Evolutionary conservation across 225 moss, liverwort and hornwort genomes (phyloP), one percentile per base, ranked within the genome.

Genomic region (Physcomitrium patens): DNA sequence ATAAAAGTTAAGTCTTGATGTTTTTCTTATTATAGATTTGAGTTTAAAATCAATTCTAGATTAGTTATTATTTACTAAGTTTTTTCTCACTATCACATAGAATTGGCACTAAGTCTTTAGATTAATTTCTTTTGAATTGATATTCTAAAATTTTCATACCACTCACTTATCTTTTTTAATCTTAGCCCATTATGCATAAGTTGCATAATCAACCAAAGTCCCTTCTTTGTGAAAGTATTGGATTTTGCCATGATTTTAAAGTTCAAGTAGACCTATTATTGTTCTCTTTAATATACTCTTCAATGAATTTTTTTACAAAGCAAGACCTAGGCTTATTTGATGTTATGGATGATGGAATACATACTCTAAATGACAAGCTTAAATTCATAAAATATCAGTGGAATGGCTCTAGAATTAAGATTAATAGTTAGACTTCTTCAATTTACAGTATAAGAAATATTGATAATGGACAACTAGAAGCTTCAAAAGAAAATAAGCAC

Each of bases 261-360:
- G 80, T 78, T 79, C 75, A 52, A 46, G 52, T 61, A 10, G 83
- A 84, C 76, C 76, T 77, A 44, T 52, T 83, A 65, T 50, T 77
- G 59, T 84, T 72, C 16, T 80, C 84, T 31, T 84, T 77, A 12
- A 73, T 60, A 59, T 79, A 79, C 61, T 83, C 83, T 67, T 69
- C 83, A 65, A 46, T 57, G 14, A 73, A 59, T 59, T 84, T 80
- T 10, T 80, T 80, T 22, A 84, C 76, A 64, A 73, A 80, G 69
- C 51, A 73, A 18, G n/a, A n/a, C n/a, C 64, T 63, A 77, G 76
- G 68, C 62, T 20, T 54, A 43, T 80, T 79, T 65, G 80, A 84
- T 31, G 60, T 60, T 3, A 31, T 72, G 22, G 80, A 77, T 58
- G 73, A 77, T 43, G 84, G 63, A 56, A 69, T 57, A 24, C 73